A percentile compares a stretch with the other conserved stretches of the same genome.
phyloP scores from a whole-genome alignment of 2,329 filamentous ascomycete species.

The Clonostachys rosea region DNA sequence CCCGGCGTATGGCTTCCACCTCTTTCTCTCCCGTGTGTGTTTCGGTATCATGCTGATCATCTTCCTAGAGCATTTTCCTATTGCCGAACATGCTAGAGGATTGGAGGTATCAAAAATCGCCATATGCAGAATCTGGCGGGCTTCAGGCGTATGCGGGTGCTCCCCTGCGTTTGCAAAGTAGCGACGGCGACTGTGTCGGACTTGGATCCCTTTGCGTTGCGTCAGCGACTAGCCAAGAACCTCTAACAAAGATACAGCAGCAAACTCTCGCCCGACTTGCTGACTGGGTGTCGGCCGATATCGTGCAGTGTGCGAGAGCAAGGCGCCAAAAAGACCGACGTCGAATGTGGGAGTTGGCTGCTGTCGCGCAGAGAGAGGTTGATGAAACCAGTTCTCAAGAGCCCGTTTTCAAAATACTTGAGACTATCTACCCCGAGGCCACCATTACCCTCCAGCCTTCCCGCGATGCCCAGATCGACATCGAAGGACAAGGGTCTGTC shows the following conservation, averaged over 20 bases:
- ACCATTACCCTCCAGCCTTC: background rate
- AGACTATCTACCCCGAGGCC: background rate
- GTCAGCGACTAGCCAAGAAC: constrained; percentile 10
- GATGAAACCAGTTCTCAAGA: background rate
- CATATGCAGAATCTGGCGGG: background rate
- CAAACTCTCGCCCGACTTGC: constrained; percentile 15
- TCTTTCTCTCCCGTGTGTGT: background rate
- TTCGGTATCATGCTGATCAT: background rate
- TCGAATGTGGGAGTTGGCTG: constrained; percentile 26
- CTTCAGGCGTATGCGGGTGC: background rate
- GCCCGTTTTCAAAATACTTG: background rate
- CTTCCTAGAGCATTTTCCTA: background rate
- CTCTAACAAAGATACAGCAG: constrained; percentile 19
- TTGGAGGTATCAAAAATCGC: background rate
- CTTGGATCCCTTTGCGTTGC: background rate
- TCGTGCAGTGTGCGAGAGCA: constrained; percentile 27
- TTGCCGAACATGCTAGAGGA: background rate
- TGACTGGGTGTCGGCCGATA: constrained; percentile 30
- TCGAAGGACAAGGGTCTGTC: background rate
- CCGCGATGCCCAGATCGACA: background rate
- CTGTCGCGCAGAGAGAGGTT: constrained; percentile 9
- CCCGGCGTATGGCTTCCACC: background rate
- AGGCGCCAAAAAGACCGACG: constrained; percentile 31
- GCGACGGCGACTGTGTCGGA: background rate
- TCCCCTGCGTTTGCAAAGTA: background rate